Base-by-base conservation (phyloP, 306 rosid species). In the Casuarina equisetifolia region DNA sequence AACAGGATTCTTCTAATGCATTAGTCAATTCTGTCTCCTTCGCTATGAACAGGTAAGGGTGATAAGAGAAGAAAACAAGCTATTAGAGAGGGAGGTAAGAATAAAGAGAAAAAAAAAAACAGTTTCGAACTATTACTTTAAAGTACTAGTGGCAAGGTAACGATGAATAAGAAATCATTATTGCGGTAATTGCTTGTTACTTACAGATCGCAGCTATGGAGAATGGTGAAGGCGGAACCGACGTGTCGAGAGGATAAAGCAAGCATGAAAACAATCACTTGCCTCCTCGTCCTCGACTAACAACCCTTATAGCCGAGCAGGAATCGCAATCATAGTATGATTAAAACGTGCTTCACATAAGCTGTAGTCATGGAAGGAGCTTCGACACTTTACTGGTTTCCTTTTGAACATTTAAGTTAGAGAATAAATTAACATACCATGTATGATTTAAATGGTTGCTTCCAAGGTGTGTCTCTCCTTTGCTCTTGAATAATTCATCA, bases 141-240 rank as follows among this genome's bases (percentile, higher is more conserved):
- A 35, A 5, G 4, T 11, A 62, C 35, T 35, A 62, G n/a, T 62
- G 69, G 43, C 16, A 62, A 13, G 17, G 36, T 62, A 13, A 62
- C 17, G 2, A 3, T 32, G 32, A 43, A 13, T 42, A 61, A 61
- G 43, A 35, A 62, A 62, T 50, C 40, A 19, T 39, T 20, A 4
- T 76, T 19, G 66, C 15, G 43, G 59, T 80, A n/a, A 9, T 20
- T 42, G 32, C 39, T 43, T 35, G 58, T 9, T 70, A 40, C 84
- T 69, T 69, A 25, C 84, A 80, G 80, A 59, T 80, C 50, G 79
- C 50, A 51, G 80, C 72, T 11, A 49, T 32, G 55, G 62, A n/a
- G 58, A 70, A 17, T 38, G 50, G 48, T 16, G 15, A 25, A 25
- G 36, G 36, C 61, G 9, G 8, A 2, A 36, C 53, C 12, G 40